These are phyloP conservation scores for Novymonas esmeraldas DNA, from an alignment of 208 protist genomes.

Conservation along the genomic window DNA sequence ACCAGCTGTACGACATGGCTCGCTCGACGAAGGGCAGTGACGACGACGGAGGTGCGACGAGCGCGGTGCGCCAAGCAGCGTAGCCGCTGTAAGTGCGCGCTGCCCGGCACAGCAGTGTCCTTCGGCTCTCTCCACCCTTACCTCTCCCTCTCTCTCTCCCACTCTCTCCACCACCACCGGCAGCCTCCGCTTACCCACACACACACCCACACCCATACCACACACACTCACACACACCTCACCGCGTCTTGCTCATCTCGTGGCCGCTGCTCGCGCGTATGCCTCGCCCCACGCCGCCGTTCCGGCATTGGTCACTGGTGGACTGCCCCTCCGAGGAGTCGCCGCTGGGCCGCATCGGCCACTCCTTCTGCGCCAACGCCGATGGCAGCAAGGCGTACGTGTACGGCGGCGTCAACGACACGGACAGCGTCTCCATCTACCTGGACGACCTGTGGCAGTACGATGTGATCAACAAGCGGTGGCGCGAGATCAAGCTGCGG, in stretches of 20 bases:
- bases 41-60: too few relatives aligned
- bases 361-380: constrained; percentile 78
- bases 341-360: constrained; percentile 83
- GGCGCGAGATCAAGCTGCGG: constrained; percentile 57
- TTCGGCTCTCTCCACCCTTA: too few relatives aligned
- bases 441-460: constrained; percentile 85
- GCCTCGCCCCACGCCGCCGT: constrained; percentile 26
- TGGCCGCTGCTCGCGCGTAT: constrained; percentile 8
- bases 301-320: constrained; percentile 55
- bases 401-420: constrained; percentile 89
- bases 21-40: too few relatives aligned
- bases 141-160: not conserved
- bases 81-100: too few relatives aligned
- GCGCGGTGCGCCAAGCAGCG: too few relatives aligned
- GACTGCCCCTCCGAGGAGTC: constrained; percentile 37
- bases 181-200: too few relatives aligned
- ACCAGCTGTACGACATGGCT: too few relatives aligned
- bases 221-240: too few relatives aligned
- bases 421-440: constrained; percentile 74
- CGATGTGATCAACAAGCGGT: constrained; percentile 68
- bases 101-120: too few relatives aligned
- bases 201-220: too few relatives aligned
- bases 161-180: not conserved
- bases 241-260: too few relatives aligned
- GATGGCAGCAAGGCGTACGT: constrained; percentile 80